Percentiles rank a stretch among this genome's conserved stretches.
These are phyloP conservation scores for Ophiocordyceps camponoti-floridani DNA, from an alignment of 2,329 filamentous ascomycete species.

Conservation along the genomic window DNA sequence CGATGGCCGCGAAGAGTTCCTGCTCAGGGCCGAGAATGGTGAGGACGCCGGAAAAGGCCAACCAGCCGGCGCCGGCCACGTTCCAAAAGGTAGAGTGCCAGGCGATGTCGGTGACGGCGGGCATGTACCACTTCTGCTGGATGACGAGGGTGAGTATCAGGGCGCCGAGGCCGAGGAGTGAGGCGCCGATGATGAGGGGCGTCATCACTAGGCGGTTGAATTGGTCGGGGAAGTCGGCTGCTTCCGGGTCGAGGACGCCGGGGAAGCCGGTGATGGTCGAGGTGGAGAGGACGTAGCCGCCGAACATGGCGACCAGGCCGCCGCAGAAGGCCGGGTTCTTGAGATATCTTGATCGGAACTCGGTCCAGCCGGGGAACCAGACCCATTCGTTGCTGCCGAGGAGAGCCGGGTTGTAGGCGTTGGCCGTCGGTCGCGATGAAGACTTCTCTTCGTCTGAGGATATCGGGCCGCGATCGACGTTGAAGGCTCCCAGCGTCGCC, in stretches of 20 bases:
- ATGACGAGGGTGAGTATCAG: background rate
- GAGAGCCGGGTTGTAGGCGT: background rate
- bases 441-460: background rate
- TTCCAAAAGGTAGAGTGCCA: background rate
- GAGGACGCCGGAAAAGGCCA: background rate
- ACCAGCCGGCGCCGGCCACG: background rate
- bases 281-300: background rate
- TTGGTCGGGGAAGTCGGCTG: background rate
- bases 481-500: background rate
- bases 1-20: background rate
- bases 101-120: background rate
- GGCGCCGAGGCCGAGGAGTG: background rate
- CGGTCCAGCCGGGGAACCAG: background rate
- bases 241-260: background rate
- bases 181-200: background rate
- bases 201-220: background rate
- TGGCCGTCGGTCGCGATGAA: background rate
- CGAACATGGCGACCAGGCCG: background rate
- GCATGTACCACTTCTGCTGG: background rate
- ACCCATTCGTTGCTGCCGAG: background rate
- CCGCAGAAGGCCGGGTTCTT: background rate
- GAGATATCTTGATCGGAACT: background rate
- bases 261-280: background rate
- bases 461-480: background rate
- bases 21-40: background rate